Percentiles rank a stretch among this genome's conserved stretches.
phyloP scores from a whole-genome alignment of 148 eudicot species.

The Spergularia marina region DNA sequence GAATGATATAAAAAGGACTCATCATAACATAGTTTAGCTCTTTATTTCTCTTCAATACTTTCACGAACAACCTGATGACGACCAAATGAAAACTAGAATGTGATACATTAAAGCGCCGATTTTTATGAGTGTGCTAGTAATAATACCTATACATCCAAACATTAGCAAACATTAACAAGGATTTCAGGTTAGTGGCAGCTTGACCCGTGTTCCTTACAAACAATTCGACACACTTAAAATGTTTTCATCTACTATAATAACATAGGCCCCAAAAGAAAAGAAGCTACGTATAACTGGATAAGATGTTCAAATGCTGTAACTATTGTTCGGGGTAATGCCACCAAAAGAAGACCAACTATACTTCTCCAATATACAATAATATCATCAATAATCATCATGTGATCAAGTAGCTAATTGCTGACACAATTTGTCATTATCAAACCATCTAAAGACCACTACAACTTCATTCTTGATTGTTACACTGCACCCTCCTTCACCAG shows the following conservation, averaged over 20 bases:
- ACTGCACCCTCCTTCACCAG: neutral
- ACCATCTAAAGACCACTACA: neutral
- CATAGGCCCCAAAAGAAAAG: neutral
- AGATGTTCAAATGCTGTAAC: neutral
- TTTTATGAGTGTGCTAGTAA: neutral
- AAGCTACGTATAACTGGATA: neutral
- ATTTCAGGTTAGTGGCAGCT: neutral
- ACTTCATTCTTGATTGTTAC: neutral
- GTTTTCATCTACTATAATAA: neutral
- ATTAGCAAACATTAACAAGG: neutral
- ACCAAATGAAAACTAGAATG: neutral
- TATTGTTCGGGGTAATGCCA: neutral
- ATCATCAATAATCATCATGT: constrained; percentile 5
- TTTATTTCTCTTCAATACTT: neutral
- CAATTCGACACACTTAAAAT: neutral
- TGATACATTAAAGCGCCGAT: neutral
- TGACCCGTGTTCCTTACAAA: neutral
- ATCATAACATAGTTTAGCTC: neutral
- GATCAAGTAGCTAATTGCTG: neutral
- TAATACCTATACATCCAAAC: neutral
- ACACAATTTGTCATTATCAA: constrained; percentile 9
- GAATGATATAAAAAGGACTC: neutral
- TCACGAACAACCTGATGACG: neutral
- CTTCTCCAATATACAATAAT: neutral
- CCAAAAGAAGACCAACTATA: neutral